phyloP scores from a whole-genome alignment of 345 rosid species.

The Dovyalis caffra region DNA sequence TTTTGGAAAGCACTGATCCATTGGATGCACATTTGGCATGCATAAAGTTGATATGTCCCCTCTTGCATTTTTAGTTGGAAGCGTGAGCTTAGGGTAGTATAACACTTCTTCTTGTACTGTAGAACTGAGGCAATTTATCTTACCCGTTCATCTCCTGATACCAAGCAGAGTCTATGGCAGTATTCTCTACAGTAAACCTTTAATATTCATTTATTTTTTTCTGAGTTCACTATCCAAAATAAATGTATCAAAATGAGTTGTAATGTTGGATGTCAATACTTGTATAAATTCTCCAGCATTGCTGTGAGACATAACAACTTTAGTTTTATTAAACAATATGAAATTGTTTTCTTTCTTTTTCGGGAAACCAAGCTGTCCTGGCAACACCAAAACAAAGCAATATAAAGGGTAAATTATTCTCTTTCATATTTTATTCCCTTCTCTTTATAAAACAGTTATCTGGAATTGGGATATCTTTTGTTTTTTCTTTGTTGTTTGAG shows the following conservation, averaged over 20 bases:
- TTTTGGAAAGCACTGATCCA: neutral
- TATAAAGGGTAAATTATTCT: slow-evolving; percentile 11
- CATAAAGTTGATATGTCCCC: neutral
- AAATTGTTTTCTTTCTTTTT: neutral
- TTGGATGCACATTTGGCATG: neutral
- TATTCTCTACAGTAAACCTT: neutral
- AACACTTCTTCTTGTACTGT: neutral
- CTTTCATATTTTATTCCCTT: neutral
- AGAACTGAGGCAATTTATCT: neutral
- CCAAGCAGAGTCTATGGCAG: neutral
- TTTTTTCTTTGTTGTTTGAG: too few relatives aligned
- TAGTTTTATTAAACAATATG: too few relatives aligned
- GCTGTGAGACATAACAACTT: too few relatives aligned
- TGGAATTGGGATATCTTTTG: neutral
- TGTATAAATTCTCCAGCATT: neutral
- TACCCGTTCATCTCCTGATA: neutral
- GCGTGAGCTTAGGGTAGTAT: neutral
- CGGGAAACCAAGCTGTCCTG: slow-evolving; percentile 14
- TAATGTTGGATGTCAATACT: neutral
- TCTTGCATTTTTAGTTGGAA: neutral
- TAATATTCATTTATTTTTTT: neutral
- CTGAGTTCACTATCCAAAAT: neutral
- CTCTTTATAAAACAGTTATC: neutral
- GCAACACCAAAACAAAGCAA: slow-evolving; percentile 1
- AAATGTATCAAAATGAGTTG: neutral